phyloP scores from a whole-genome alignment of 2,329 filamentous ascomycete genomes.

The Talaromyces sp. region DNA sequence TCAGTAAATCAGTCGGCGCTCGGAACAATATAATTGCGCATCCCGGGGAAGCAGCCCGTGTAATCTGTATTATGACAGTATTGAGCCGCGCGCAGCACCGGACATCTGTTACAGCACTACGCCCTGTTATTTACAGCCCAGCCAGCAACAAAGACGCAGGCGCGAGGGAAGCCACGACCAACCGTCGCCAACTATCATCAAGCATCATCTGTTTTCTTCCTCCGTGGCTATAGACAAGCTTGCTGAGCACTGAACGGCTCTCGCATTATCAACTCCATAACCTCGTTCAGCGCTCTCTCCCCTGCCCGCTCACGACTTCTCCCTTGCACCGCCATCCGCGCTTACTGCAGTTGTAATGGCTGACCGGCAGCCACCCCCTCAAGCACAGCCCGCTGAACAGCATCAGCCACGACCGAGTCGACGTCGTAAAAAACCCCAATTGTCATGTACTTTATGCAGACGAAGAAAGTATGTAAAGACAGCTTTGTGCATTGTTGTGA shows the following conservation, averaged over 20 bases:
- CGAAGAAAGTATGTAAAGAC: constrained; percentile 10
- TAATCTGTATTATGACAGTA: constrained; percentile 3
- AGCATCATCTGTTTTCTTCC: too few relatives aligned
- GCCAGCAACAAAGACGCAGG: neutral
- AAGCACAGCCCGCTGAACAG: neutral
- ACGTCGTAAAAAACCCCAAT: constrained; percentile 8
- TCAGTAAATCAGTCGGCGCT: neutral
- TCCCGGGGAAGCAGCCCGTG: neutral
- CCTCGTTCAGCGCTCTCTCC: neutral
- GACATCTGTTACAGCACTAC: neutral
- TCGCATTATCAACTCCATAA: neutral
- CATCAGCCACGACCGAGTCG: constrained; percentile 2
- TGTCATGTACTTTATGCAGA: constrained; percentile 11
- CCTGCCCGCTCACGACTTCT: neutral
- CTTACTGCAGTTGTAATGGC: constrained; percentile 1
- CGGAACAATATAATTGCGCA: constrained; percentile 5
- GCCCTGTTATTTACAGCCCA: neutral
- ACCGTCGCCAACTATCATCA: neutral
- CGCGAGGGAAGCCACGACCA: neutral
- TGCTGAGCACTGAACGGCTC: neutral
- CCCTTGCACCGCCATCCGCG: neutral
- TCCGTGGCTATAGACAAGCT: neutral
- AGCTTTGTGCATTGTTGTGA: neutral
- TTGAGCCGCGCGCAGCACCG: neutral
- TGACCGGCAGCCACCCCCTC: neutral